A percentile compares a stretch with the other conserved stretches of the same genome.
Evolutionary conservation across 306 rosid species (phyloP).

Genomic region (Delonix regia): DNA sequence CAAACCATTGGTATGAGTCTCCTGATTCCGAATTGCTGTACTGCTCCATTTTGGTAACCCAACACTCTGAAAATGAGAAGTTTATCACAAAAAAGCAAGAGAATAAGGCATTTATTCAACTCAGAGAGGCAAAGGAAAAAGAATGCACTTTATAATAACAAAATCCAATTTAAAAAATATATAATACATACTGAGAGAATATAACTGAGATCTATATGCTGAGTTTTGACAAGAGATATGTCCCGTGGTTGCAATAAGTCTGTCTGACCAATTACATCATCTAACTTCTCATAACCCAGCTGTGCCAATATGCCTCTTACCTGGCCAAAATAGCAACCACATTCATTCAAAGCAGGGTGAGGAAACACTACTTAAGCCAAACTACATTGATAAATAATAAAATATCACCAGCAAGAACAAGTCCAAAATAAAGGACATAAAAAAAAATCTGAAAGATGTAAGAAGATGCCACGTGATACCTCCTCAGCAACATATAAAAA

Average conservation of each 20-base stretch:
- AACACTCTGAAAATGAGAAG: conserved; percentile 58
- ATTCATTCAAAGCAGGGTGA: conserved; percentile 28
- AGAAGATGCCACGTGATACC: conserved; percentile 54
- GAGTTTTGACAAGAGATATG: conserved; percentile 89
- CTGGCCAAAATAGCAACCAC: conserved; percentile 46
- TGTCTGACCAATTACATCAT: conserved; percentile 88
- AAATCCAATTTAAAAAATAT: conserved; percentile 15
- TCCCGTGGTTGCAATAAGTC: conserved; percentile 82
- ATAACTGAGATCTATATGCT: conserved; percentile 81
- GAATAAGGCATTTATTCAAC: conserved; percentile 10
- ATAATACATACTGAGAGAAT: conserved; percentile 71
- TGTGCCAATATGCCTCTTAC: conserved; percentile 96
- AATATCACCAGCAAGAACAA: conserved; percentile 7
- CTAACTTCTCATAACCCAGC: conserved; percentile 92
- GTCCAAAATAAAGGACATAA: conserved; percentile 25
- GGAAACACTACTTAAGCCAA: conserved; percentile 26
- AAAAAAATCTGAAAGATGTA: conserved; percentile 35
- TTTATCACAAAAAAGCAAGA: conserved; percentile 33
- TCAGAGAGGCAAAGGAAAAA: conserved; percentile 14
- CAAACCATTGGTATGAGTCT: conserved; percentile 86
- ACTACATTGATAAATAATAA: conserved; percentile 15
- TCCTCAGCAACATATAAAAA: conserved; percentile 96
- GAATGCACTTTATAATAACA: not conserved
- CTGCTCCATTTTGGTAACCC: conserved; percentile 95
- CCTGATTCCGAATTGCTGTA: conserved; percentile 85